phyloP scores from a whole-genome alignment of 768 basidiomycete genomes.

The Mycena indigotica region DNA sequence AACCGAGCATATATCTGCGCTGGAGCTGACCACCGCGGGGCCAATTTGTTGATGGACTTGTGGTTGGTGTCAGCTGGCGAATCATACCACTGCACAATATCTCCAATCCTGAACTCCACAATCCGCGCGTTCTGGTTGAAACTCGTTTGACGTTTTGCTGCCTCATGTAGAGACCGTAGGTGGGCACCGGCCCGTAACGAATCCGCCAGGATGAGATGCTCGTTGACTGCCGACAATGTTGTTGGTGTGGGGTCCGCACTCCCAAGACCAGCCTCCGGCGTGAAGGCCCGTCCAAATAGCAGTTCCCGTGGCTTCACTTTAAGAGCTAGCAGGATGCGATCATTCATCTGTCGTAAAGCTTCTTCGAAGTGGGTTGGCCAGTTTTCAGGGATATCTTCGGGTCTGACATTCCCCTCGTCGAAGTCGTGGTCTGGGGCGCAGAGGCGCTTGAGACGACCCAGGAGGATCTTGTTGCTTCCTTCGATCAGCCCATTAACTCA shows the following conservation, averaged over 20 bases:
- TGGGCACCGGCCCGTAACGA: constrained; percentile 24
- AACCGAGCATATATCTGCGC: constrained; percentile 7
- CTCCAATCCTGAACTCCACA: constrained; percentile 23
- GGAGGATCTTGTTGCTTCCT: constrained; percentile 16
- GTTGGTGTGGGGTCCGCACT: background rate
- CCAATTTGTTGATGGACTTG: constrained; percentile 25
- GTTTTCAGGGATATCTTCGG: constrained; percentile 21
- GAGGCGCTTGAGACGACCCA: constrained; percentile 23
- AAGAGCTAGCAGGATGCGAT: constrained; percentile 25
- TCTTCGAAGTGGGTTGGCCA: constrained; percentile 30
- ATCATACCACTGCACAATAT: constrained; percentile 29
- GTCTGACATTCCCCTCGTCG: constrained; percentile 6
- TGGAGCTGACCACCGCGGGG: constrained; percentile 33
- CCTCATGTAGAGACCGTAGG: constrained; percentile 16
- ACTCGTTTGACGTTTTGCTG: constrained; percentile 18
- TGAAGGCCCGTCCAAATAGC: constrained; percentile 33
- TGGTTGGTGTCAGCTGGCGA: constrained; percentile 15
- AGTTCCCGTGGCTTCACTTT: constrained; percentile 30
- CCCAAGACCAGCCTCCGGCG: background rate
- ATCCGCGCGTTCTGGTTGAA: constrained; percentile 24
- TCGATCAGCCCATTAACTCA: constrained; percentile 29
- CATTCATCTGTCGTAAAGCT: constrained; percentile 25
- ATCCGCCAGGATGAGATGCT: constrained; percentile 27
- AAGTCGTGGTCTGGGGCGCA: constrained; percentile 29
- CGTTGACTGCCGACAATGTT: constrained; percentile 1